Evolutionary conservation across 495 filamentous ascomycete genomes (phyloP).

Genomic region (Ramalina intermedia): DNA sequence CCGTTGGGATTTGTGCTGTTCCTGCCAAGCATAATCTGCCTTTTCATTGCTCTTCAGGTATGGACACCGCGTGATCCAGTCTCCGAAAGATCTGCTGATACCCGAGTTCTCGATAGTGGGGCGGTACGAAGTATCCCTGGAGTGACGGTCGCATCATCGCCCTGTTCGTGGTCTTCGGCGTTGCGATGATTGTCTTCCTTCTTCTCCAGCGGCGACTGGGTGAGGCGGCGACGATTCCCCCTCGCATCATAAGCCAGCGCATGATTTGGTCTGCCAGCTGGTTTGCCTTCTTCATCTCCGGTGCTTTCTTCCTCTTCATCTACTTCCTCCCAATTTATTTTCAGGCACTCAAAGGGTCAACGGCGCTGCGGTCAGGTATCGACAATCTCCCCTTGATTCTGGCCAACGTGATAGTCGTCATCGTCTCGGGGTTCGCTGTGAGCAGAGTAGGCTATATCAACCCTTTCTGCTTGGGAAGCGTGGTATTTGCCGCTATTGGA

Average conservation of each 20-base stretch:
- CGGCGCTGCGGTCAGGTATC: constrained; percentile 14
- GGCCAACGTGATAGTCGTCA: constrained; percentile 24
- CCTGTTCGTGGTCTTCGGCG: constrained; percentile 41
- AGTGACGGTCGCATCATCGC: constrained; percentile 37
- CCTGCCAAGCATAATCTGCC: constrained; percentile 34
- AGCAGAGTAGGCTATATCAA: constrained; percentile 38
- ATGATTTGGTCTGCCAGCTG: constrained; percentile 33
- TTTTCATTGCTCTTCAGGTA: constrained; percentile 41
- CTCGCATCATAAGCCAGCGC: constrained; percentile 45
- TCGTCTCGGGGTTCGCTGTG: constrained; percentile 28
- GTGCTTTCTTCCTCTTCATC: constrained; percentile 26
- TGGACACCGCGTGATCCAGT: no score
- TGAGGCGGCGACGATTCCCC: constrained; percentile 52
- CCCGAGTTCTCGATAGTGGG: constrained; percentile 24
- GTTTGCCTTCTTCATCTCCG: constrained; percentile 34
- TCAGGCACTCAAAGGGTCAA: constrained; percentile 12
- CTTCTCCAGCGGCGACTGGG: constrained; percentile 43
- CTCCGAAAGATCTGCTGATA: no score
- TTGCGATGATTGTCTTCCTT: constrained; percentile 39
- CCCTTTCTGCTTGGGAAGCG: constrained; percentile 30
- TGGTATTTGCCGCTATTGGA: constrained; percentile 33
- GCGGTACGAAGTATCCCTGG: constrained; percentile 42
- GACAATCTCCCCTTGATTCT: constrained; percentile 25
- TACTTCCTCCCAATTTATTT: constrained; percentile 19
- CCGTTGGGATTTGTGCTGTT: constrained; percentile 34